Conservation (phyloP, 345 rosid species). For the Hevea brasiliensis region DNA sequence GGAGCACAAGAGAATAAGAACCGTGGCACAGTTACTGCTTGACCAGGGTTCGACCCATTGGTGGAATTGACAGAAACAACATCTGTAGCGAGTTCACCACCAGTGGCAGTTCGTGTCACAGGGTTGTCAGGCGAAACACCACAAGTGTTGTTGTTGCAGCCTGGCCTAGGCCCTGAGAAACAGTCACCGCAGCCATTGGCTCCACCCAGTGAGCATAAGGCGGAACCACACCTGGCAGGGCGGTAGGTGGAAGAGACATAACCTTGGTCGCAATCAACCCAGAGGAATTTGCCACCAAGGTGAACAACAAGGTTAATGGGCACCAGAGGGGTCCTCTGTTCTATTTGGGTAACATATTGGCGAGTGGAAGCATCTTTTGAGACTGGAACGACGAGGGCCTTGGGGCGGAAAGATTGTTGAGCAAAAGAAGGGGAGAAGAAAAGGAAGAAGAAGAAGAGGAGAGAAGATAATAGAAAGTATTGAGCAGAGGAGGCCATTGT, state of each 20-base stretch:
- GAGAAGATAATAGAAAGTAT: slow-evolving; percentile 14
- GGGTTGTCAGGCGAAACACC: slow-evolving; percentile 47
- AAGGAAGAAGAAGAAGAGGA: slow-evolving; percentile 3
- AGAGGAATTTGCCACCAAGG: slow-evolving; percentile 59
- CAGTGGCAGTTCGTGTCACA: slow-evolving; percentile 36
- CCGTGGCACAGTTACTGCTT: slow-evolving; percentile 31
- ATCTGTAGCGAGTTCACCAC: slow-evolving; percentile 59
- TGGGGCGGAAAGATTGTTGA: slow-evolving; percentile 59
- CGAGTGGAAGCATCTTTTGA: slow-evolving; percentile 58
- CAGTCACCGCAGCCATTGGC: slow-evolving; percentile 47
- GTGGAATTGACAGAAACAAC: slow-evolving; percentile 59
- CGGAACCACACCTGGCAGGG: slow-evolving; percentile 50
- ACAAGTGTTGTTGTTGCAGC: slow-evolving; percentile 74
- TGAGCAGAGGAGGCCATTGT: slow-evolving; percentile 14
- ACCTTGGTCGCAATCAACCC: slow-evolving; percentile 58
- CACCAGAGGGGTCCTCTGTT: slow-evolving; percentile 57
- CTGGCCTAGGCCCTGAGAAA: slow-evolving; percentile 50
- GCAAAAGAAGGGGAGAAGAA: slow-evolving; percentile 29
- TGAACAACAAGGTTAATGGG: slow-evolving; percentile 53
- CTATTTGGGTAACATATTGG: slow-evolving; percentile 55
- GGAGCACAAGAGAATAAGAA: slow-evolving; percentile 36
- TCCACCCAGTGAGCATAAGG: slow-evolving; percentile 53
- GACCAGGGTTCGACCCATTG: slow-evolving; percentile 62
- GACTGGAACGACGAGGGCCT: slow-evolving; percentile 58
- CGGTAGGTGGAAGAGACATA: slow-evolving; percentile 64